Evolutionary conservation across 2,329 filamentous ascomycete species (phyloP).

Genomic region (Helotiales sp.): DNA sequence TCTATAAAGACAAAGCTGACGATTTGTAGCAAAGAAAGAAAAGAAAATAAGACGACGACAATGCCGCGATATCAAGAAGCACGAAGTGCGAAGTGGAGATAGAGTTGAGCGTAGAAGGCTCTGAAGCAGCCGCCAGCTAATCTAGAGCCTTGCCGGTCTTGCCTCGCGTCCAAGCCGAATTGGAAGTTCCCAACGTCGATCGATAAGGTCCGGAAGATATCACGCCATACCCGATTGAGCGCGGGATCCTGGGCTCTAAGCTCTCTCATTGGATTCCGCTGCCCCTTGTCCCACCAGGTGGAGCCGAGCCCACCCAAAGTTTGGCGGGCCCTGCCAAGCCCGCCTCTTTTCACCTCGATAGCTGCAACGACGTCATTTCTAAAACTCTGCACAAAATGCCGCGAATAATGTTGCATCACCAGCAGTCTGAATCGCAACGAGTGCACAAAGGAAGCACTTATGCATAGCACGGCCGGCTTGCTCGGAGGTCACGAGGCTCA

Average conservation of each 20-base stretch:
- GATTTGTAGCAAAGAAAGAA: not conserved
- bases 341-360: not conserved
- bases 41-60: not conserved
- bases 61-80: not conserved
- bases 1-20: conserved; percentile 7
- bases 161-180: conserved; percentile 1
- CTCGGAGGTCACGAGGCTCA: not conserved
- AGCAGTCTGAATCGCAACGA: not conserved
- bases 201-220: not conserved
- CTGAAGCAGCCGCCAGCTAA: not conserved
- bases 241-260: not conserved
- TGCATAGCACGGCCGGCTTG: not conserved
- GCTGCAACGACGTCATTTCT: conserved; percentile 5
- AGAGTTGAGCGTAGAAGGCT: conserved; percentile 5
- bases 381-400: conserved; percentile 9
- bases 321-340: conserved; percentile 9
- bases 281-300: not conserved
- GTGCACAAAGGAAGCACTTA: not conserved
- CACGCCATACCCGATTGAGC: not conserved
- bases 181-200: conserved; percentile 2
- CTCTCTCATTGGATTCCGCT: not conserved
- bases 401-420: conserved; percentile 6
- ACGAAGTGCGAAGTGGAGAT: conserved; percentile 5
- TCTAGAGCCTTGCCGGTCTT: not conserved
- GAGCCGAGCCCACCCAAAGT: not conserved